Percentiles rank a stretch among this genome's conserved stretches.
Conservation (phyloP, 306 rosid genomes). For the Inga laurina region DNA sequence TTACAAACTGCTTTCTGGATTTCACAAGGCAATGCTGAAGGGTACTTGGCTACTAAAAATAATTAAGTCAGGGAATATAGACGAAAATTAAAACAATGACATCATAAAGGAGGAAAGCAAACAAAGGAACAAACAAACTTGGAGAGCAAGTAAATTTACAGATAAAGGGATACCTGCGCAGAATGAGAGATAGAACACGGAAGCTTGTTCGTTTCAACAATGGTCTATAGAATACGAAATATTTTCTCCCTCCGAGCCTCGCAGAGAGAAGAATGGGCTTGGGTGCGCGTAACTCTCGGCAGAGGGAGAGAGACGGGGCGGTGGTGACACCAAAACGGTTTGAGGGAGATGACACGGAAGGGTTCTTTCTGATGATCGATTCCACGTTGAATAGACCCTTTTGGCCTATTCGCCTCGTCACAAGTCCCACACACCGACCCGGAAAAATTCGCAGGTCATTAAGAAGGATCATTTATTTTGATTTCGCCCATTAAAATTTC, state of each 20-base stretch:
- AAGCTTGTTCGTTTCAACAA: background rate
- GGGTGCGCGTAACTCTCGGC: constrained; percentile 20
- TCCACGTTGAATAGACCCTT: background rate
- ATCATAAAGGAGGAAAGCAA: background rate
- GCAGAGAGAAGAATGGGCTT: constrained; percentile 6
- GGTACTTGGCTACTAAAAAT: background rate
- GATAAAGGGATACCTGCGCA: constrained; percentile 29
- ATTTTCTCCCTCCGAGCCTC: background rate
- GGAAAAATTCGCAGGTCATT: background rate
- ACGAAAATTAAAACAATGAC: background rate
- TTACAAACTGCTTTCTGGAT: constrained; percentile 7
- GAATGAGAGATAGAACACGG: constrained; percentile 1
- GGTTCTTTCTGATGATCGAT: constrained; percentile 3
- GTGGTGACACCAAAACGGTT: constrained; percentile 20
- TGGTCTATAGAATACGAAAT: background rate
- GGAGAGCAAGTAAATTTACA: constrained; percentile 30
- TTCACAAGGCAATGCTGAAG: constrained; percentile 32
- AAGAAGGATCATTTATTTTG: background rate
- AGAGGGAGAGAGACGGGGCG: constrained; percentile 6
- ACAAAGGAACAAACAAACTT: background rate
- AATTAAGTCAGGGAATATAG: background rate
- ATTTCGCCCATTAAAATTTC: background rate
- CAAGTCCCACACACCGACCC: background rate
- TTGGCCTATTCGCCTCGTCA: background rate
- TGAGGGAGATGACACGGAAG: background rate